Percentiles rank a stretch among this genome's conserved stretches.
Evolutionary conservation across 78 protist genomes (phyloP).

Genomic region (Planoprotostelium fungivorum): DNA sequence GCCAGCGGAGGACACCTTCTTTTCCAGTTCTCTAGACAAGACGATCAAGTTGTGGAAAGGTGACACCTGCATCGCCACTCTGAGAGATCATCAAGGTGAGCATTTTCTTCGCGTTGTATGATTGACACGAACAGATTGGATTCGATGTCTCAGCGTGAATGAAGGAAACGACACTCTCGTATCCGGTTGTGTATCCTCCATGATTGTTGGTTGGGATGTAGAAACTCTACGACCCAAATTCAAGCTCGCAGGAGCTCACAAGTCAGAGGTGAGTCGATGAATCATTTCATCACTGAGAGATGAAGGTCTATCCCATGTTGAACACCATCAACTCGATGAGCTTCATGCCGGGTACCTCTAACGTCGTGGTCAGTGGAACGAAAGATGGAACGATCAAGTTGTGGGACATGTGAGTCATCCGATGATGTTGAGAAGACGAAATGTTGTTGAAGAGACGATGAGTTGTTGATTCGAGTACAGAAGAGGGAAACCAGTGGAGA

Average conservation of each 20-base stretch:
- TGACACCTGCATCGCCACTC: not conserved
- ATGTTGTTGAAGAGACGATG: not conserved
- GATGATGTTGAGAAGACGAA: too few relatives aligned
- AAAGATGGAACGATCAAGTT: constrained; percentile 21
- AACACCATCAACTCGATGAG: constrained; percentile 30
- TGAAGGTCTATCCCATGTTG: not conserved
- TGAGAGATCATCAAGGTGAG: constrained; percentile 21
- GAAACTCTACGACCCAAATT: not conserved
- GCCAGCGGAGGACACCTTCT: constrained; percentile 21
- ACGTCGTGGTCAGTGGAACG: constrained; percentile 24
- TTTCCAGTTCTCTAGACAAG: constrained; percentile 43
- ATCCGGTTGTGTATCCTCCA: constrained; percentile 34
- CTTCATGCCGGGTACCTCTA: constrained; percentile 7
- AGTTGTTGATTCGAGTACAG: not conserved
- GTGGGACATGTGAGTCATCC: constrained; percentile 43
- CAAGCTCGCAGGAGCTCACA: constrained; percentile 20
- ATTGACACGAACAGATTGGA: constrained; percentile 27
- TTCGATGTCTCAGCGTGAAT: constrained; percentile 17
- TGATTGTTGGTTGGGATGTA: constrained; percentile 34
- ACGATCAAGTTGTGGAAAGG: constrained; percentile 22
- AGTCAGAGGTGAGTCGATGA: not conserved
- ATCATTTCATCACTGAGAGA: too few relatives aligned
- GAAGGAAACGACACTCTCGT: constrained; percentile 7
- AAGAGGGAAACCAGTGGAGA: not conserved
- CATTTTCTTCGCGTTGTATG: not conserved